A percentile compares a stretch with the other conserved stretches of the same genome.
Evolutionary conservation across 2,329 filamentous ascomycete genomes (phyloP).

Genomic region (Talaromyces sp.): DNA sequence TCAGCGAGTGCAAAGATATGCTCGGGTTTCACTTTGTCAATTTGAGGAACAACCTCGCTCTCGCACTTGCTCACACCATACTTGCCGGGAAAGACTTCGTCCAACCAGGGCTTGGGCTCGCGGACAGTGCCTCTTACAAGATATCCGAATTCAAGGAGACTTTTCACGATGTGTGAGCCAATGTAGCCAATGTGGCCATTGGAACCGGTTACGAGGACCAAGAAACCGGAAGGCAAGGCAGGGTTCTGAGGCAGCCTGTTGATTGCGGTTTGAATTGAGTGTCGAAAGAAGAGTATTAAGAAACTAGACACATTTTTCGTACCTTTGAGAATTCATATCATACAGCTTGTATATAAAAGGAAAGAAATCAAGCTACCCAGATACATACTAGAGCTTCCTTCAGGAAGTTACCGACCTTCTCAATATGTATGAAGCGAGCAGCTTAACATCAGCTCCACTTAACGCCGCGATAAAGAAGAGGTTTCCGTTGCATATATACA

Average conservation of each 20-base stretch:
- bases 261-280: not conserved
- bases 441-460: not conserved
- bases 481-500: too few relatives aligned
- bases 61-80: not conserved
- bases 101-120: constrained; percentile 31
- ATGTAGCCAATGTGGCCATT: constrained; percentile 44
- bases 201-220: not conserved
- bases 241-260: not conserved
- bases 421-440: not conserved
- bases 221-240: not conserved
- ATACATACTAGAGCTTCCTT: not conserved
- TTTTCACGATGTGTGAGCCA: constrained; percentile 25
- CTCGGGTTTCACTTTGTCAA: constrained; percentile 41
- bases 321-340: not conserved
- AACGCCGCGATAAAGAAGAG: not conserved
- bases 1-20: constrained; percentile 54
- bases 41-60: not conserved
- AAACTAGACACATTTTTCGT: not conserved
- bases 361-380: too few relatives aligned
- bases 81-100: constrained; percentile 16
- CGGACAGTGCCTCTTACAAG: constrained; percentile 45
- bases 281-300: not conserved
- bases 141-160: too few relatives aligned
- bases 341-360: not conserved
- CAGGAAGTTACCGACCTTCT: not conserved